These are phyloP conservation scores for Leishmania tropica DNA, from an alignment of 208 protist genomes.

Conservation along the genomic window DNA sequence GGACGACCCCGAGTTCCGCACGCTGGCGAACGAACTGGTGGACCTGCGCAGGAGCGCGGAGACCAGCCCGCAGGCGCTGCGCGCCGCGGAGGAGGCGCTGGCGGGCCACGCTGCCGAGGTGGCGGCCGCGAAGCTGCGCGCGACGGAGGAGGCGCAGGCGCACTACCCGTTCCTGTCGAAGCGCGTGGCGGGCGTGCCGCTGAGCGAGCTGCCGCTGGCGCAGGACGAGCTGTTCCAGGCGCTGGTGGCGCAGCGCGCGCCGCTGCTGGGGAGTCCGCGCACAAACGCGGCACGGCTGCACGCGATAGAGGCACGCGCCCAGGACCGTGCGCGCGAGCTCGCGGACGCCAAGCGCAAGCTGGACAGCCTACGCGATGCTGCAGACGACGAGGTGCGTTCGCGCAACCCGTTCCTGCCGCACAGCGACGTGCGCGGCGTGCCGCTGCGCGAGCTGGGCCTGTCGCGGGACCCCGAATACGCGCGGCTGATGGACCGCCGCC, in stretches of 20 bases:
- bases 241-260: conserved; percentile 30
- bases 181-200: conserved; percentile 42
- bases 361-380: conserved; percentile 54
- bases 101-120: conserved; percentile 42
- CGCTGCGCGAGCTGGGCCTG: conserved; percentile 51
- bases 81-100: no score
- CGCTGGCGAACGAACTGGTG: no score
- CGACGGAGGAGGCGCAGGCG: conserved; percentile 35
- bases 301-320: conserved; percentile 28
- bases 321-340: conserved; percentile 22
- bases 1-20: no score
- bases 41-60: no score
- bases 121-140: conserved; percentile 27
- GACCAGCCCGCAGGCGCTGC: no score
- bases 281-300: conserved; percentile 36
- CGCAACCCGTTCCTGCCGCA: conserved; percentile 58
- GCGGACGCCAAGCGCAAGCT: conserved; percentile 44
- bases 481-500: conserved; percentile 24
- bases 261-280: conserved; percentile 23
- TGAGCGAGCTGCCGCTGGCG: conserved; percentile 41
- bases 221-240: conserved; percentile 29
- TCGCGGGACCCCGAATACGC: conserved; percentile 18
- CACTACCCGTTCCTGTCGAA: conserved; percentile 55
- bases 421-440: conserved; percentile 43
- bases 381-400: conserved; percentile 62